Percentiles rank a stretch among this genome's conserved stretches.
phyloP scores from a whole-genome alignment of 2,329 filamentous ascomycete genomes.

The Ceratocystis variospora region DNA sequence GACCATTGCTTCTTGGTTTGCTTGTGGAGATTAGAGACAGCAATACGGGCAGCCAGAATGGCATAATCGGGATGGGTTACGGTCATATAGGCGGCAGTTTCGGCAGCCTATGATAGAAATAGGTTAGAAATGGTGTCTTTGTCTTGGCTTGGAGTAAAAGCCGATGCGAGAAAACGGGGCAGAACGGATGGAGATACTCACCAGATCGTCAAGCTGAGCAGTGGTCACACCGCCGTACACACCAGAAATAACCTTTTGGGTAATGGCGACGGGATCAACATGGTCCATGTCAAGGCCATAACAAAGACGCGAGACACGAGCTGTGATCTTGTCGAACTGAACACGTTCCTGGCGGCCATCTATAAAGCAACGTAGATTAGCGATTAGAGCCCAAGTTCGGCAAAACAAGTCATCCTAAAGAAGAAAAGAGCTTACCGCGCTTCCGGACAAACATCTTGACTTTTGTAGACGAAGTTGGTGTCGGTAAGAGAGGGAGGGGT shows the following conservation, averaged over 20 bases:
- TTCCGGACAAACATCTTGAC: constrained; percentile 48
- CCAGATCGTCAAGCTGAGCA: constrained; percentile 88
- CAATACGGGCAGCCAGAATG: constrained; percentile 93
- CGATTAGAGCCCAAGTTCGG: constrained; percentile 5
- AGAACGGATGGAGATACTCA: constrained; percentile 37
- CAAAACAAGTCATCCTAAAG: not conserved
- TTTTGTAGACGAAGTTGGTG: constrained; percentile 19
- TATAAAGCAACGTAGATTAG: constrained; percentile 29
- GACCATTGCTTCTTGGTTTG: constrained; percentile 99
- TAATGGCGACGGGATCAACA: constrained; percentile 95
- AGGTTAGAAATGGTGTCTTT: constrained; percentile 20
- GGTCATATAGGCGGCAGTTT: constrained; percentile 99
- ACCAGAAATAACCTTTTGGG: constrained; percentile 97
- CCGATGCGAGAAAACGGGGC: not conserved
- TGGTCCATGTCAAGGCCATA: constrained; percentile 91
- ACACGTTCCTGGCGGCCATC: constrained; percentile 99
- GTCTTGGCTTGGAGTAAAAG: not conserved
- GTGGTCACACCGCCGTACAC: constrained; percentile 98
- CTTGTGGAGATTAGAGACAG: constrained; percentile 98
- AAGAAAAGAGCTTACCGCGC: constrained; percentile 37
- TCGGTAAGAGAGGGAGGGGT: constrained; percentile 19
- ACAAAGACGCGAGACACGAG: constrained; percentile 91
- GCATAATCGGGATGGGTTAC: constrained; percentile 98
- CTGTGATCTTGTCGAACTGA: constrained; percentile 99
- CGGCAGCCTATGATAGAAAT: constrained; percentile 58